phyloP scores from a whole-genome alignment of 2,329 filamentous ascomycete genomes.

The Cercospora zeae-maydis region DNA sequence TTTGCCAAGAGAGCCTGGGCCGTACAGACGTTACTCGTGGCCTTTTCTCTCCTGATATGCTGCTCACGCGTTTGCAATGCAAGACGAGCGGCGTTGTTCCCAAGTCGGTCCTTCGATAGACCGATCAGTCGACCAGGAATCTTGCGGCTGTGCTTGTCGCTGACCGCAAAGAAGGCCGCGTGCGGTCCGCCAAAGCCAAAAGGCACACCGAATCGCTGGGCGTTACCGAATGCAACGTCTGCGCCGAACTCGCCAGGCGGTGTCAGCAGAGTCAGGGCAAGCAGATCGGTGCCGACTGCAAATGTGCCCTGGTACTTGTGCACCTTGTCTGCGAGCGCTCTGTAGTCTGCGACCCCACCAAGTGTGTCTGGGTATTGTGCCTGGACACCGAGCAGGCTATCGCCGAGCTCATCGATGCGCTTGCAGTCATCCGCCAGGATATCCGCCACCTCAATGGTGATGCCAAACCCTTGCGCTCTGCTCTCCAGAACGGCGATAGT shows the following conservation, averaged over 20 bases:
- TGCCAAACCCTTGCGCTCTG: slow-evolving; percentile 86
- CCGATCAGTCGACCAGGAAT: slow-evolving; percentile 89
- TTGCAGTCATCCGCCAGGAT: slow-evolving; percentile 63
- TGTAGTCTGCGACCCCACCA: slow-evolving; percentile 74
- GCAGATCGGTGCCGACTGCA: slow-evolving; percentile 82
- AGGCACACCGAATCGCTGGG: slow-evolving; percentile 87
- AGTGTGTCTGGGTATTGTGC: slow-evolving; percentile 94
- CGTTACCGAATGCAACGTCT: slow-evolving; percentile 89
- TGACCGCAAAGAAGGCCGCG: slow-evolving; percentile 90
- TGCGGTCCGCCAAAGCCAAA: slow-evolving; percentile 93
- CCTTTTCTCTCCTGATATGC: slow-evolving; percentile 93
- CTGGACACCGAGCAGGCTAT: slow-evolving; percentile 81
- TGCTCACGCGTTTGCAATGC: slow-evolving; percentile 92
- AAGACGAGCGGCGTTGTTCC: slow-evolving; percentile 74
- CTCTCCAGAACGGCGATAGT: slow-evolving; percentile 80
- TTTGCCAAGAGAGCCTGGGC: slow-evolving; percentile 91
- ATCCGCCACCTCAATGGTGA: slow-evolving; percentile 71
- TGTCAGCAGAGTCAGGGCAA: slow-evolving; percentile 81
- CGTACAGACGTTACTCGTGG: slow-evolving; percentile 95
- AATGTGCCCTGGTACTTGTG: slow-evolving; percentile 76
- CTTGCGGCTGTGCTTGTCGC: slow-evolving; percentile 88
- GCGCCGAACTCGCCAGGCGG: slow-evolving; percentile 92
- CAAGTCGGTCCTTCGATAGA: slow-evolving; percentile 84
- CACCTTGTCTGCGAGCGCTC: slow-evolving; percentile 67
- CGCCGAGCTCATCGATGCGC: slow-evolving; percentile 68